phyloP scores from a whole-genome alignment of 495 filamentous ascomycete genomes.

The Choiromyces venosus region DNA sequence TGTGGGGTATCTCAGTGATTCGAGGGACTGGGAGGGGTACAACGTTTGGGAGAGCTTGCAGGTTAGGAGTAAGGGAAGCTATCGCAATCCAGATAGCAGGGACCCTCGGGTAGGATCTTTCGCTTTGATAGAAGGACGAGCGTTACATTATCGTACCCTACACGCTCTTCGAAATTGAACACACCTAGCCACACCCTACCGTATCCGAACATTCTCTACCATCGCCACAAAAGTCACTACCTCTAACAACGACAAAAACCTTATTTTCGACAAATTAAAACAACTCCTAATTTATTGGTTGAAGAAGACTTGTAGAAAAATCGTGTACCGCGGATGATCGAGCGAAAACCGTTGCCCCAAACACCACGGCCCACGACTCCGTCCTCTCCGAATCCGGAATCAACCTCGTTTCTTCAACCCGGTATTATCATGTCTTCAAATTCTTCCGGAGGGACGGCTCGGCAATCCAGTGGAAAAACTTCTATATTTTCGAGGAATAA shows the following conservation, averaged over 20 bases:
- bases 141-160: neutral
- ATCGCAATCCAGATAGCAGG: neutral
- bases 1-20: neutral
- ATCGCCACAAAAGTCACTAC: neutral
- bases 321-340: conserved; percentile 29
- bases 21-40: neutral
- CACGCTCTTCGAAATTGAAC: neutral
- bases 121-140: neutral
- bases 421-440: conserved; percentile 24
- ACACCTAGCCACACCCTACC: neutral
- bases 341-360: conserved; percentile 22
- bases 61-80: neutral
- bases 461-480: conserved; percentile 31
- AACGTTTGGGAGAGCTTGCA: neutral
- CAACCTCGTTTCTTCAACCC: conserved; percentile 1
- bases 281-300: neutral
- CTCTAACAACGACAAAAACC: neutral
- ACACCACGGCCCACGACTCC: conserved; percentile 13
- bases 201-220: neutral
- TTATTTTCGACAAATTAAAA: neutral
- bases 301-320: neutral
- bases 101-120: neutral
- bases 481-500: conserved; percentile 42
- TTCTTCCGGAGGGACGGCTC: conserved; percentile 29
- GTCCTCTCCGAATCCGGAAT: conserved; percentile 20